These are phyloP conservation scores for Brassica juncea DNA, from an alignment of 345 rosid genomes.

Conservation along the genomic window DNA sequence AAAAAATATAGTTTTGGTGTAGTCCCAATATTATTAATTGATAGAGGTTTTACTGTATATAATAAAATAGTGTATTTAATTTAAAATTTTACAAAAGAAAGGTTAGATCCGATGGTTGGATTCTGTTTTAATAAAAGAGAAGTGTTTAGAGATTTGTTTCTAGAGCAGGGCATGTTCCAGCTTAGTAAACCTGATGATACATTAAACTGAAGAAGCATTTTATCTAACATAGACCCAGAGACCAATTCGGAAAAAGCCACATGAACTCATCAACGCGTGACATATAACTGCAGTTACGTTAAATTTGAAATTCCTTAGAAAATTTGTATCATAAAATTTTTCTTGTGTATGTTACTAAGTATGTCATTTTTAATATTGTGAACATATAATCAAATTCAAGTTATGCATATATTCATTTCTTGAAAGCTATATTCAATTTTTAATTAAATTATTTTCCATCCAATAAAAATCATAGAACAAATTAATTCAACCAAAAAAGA, in stretches of 20 bases:
- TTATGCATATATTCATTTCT: not conserved
- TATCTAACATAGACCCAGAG: not conserved
- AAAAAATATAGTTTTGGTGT: no score
- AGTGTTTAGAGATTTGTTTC: not conserved
- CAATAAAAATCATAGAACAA: not conserved
- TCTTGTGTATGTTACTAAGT: no score
- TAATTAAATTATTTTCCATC: not conserved
- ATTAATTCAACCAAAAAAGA: not conserved
- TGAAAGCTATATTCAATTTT: not conserved
- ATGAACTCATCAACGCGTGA: not conserved
- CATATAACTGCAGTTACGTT: not conserved
- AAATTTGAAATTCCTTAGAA: not conserved
- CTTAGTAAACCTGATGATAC: slow-evolving; percentile 9
- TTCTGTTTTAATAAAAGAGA: no score
- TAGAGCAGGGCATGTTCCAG: slow-evolving; percentile 2
- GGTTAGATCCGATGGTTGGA: no score
- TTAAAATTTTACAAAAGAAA: no score
- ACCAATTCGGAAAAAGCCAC: not conserved
- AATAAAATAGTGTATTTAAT: no score
- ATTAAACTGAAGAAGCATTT: not conserved
- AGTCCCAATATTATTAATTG: no score
- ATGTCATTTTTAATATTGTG: no score
- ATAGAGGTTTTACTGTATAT: no score
- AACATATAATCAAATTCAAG: no score
- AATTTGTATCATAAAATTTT: not conserved